Conservation (phyloP, 768 basidiomycete species). For the Serendipita sp. region DNA sequence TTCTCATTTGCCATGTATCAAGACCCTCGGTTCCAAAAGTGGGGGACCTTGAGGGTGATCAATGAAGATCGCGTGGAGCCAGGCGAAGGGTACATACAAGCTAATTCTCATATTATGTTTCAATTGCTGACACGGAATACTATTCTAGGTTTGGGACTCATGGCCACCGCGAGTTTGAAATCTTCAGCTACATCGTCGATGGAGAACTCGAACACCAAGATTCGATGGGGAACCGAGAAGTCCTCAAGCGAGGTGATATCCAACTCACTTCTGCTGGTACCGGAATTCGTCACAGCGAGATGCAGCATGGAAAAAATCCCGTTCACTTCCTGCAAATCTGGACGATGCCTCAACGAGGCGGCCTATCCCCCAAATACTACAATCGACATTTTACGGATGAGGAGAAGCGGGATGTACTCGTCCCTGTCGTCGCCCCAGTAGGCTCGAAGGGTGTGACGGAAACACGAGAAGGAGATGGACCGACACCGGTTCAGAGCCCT, state of each 20-base stretch:
- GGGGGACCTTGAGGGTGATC: constrained; percentile 69
- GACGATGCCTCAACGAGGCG: constrained; percentile 32
- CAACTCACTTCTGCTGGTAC: constrained; percentile 90
- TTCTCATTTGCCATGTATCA: no score
- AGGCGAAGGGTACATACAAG: no score
- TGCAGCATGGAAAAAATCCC: constrained; percentile 32
- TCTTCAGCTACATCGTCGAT: constrained; percentile 81
- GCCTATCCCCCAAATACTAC: constrained; percentile 66
- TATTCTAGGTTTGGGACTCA: constrained; percentile 74
- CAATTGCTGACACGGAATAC: constrained; percentile 8
- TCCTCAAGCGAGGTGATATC: constrained; percentile 69
- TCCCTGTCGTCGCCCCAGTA: constrained; percentile 61
- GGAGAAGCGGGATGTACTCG: constrained; percentile 63
- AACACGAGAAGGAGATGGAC: constrained; percentile 53
- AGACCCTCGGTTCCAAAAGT: constrained; percentile 38
- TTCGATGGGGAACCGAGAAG: no score
- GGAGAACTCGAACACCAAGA: no score
- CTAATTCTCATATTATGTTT: background rate
- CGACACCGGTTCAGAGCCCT: no score
- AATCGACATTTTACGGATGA: constrained; percentile 67
- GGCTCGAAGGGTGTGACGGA: constrained; percentile 38
- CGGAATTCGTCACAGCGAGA: no score
- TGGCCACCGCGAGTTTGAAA: constrained; percentile 73
- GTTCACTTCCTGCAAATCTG: constrained; percentile 59
- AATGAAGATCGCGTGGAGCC: constrained; percentile 79